Percentiles rank a stretch among this genome's conserved stretches.
These are phyloP conservation scores for Trifolium fragiferum DNA, from an alignment of 306 rosid species.

Conservation along the genomic window DNA sequence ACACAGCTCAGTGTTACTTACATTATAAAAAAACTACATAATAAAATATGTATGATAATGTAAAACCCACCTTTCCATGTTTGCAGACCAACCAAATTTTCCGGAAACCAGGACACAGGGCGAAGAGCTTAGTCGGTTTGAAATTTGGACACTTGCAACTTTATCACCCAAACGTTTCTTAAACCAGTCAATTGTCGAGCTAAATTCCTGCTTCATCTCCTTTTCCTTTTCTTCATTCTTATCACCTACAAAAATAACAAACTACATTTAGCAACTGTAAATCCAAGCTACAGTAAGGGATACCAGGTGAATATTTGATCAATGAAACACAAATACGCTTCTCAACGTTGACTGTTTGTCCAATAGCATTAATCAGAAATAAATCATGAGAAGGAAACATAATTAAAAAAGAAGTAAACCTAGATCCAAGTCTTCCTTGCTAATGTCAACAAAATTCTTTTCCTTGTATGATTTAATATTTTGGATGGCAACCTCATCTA, in stretches of 20 bases:
- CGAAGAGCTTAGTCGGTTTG: constrained; percentile 88
- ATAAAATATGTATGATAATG: constrained; percentile 2
- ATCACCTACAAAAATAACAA: constrained; percentile 65
- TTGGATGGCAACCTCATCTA: constrained; percentile 94
- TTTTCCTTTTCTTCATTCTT: constrained; percentile 90
- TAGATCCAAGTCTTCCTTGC: constrained; percentile 96
- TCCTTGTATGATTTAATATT: constrained; percentile 92
- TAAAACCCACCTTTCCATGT: constrained; percentile 85
- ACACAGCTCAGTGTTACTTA: background rate
- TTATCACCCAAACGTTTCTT: constrained; percentile 89
- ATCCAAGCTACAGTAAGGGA: constrained; percentile 3
- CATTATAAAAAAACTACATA: constrained; percentile 21
- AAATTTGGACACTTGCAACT: constrained; percentile 92
- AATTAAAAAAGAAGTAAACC: constrained; percentile 56
- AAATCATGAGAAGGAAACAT: constrained; percentile 7
- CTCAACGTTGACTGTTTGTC: background rate
- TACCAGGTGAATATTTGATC: constrained; percentile 16
- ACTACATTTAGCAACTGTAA: constrained; percentile 27
- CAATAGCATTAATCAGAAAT: background rate
- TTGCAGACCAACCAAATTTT: constrained; percentile 99
- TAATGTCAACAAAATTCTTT: constrained; percentile 89
- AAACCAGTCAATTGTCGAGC: constrained; percentile 92
- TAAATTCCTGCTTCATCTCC: constrained; percentile 85
- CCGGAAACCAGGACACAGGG: constrained; percentile 97
- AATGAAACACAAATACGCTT: constrained; percentile 2